Base-by-base conservation (phyloP, 768 basidiomycete species). In the Lyophyllum shimeji region DNA sequence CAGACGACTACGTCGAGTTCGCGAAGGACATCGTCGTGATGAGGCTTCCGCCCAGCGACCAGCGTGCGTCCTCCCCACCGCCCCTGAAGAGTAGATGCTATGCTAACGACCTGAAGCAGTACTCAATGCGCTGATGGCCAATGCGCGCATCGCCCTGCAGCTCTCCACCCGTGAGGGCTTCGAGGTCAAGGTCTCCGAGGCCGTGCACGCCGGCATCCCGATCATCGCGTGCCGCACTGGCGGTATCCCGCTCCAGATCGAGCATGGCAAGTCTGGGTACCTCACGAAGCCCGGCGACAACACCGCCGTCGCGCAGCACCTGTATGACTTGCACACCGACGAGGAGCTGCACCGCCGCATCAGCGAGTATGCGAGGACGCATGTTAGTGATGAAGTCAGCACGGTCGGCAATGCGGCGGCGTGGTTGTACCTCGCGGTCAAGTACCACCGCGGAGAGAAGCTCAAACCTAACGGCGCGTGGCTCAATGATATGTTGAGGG, bases 121-220 rank as follows among this genome's bases (percentile, higher is more conserved):
- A 49, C 79, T 98, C 56, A 94, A 96, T 61, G 87, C 89, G 8
- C 80, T 97, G 63, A 83, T 97, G 82, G 86, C 89, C 50, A 95
- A 95, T 62, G 82, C 91, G 44, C 87, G 90, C 76, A 87, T 95
- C 55, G 94, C 91, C 3, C 82, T 93, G 47, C 95, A 98, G 71
- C 84, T 98, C 44, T 94, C 92, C 50, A 88, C 90, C 44, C 88
- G 94, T 55, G 95, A 98, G 74, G 95, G 95, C 25, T 98, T 97
- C 74, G 95, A 98, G 67, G 93, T 98, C 73, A 98, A 98, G 71
- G 94, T 95, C 48, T 94, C 93, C 46, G 93, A 96, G 74, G 93
- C 91, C n/a, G 79, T 98, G 50, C 91, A 95, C 71, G 85, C 92
- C 27, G 90, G 90, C 57, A 89, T 90, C 60, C 94, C 94, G 29